Conservation (phyloP, 768 basidiomycete genomes). For the Crepidotus variabilis region DNA sequence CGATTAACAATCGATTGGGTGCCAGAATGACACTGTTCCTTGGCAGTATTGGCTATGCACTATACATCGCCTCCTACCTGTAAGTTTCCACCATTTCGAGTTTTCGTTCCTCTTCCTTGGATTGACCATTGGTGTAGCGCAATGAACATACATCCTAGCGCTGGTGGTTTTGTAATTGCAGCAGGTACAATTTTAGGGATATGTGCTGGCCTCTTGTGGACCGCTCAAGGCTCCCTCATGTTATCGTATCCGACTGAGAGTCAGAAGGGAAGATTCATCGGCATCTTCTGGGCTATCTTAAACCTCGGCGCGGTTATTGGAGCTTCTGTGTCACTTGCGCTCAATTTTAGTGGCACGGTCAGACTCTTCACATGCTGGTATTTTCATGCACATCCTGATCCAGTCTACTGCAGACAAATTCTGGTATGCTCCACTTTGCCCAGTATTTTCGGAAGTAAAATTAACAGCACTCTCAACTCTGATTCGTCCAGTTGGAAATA, state of each 20-base stretch:
- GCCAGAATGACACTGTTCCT: conserved; percentile 67
- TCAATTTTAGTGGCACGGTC: conserved; percentile 64
- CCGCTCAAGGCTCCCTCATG: conserved; percentile 83
- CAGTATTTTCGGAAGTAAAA: neutral
- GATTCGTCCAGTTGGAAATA: conserved; percentile 50
- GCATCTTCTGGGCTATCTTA: conserved; percentile 83
- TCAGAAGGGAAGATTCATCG: conserved; percentile 76
- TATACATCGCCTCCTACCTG: conserved; percentile 76
- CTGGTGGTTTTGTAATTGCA: conserved; percentile 63
- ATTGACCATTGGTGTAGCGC: conserved; percentile 34
- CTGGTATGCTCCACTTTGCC: conserved; percentile 25
- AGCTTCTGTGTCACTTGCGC: conserved; percentile 67
- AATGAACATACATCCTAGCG: conserved; percentile 63
- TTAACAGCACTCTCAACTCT: neutral
- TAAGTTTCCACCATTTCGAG: conserved; percentile 28
- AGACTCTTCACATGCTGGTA: conserved; percentile 15
- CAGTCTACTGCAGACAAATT: conserved; percentile 28
- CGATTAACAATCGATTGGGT: conserved; percentile 79
- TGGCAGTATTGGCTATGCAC: conserved; percentile 71
- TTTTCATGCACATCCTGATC: conserved; percentile 9
- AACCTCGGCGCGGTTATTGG: conserved; percentile 81
- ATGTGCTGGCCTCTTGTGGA: conserved; percentile 73
- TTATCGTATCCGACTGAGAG: conserved; percentile 77
- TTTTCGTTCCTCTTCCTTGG: neutral
- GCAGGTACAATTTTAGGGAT: conserved; percentile 77